Base-by-base conservation (phyloP, 345 rosid species). In the Ceriops tagal region DNA sequence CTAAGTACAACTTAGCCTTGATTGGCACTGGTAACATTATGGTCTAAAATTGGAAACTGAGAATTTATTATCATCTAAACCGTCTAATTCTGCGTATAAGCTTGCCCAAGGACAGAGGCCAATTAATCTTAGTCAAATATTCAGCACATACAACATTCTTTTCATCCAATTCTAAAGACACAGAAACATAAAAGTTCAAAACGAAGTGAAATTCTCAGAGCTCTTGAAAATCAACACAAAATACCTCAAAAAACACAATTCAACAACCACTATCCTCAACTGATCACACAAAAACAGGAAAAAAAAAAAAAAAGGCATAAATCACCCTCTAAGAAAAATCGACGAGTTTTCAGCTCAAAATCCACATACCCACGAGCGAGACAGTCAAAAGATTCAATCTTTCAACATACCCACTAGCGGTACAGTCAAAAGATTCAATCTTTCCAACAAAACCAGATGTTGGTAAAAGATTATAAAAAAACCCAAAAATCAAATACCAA, bases 401-500 rank as follows among this genome's bases (percentile, higher is more conserved):
- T 57, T 53, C 20, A 57, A 63, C 64, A 56, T 51, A 74, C 57
- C 81, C 64, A 43, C 65, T 71, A 62, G 65, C 35, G 55, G 63
- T 69, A 64, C 31, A 68, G 58, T 47, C 65, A 64, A 30, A 62
- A 75, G 79, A 53, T 71, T 67, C 64, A 37, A 62, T 64, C 31
- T 57, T 57, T 43, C 49, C 11, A 53, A 63, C 62, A 59, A 39
- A 74, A 49, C 81, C 68, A 75, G 20, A 65, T 56, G 57, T 21
- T 30, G 78, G 28, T 46, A 67, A 53, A 62, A 32, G 61, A 62
- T 71, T 75, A 52, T 47, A 13, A 69, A 58, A 70, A 61, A 15
- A 71, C 71, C 83, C 75, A 77, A 67, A 71, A 43, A 55, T 77
- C 9, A 31, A 77, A 73, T 26, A n/a, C 47, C 61, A 37, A 58